These are phyloP conservation scores for Thelephora terrestris DNA, from an alignment of 1,284 basidiomycete species.

Conservation along the genomic window DNA sequence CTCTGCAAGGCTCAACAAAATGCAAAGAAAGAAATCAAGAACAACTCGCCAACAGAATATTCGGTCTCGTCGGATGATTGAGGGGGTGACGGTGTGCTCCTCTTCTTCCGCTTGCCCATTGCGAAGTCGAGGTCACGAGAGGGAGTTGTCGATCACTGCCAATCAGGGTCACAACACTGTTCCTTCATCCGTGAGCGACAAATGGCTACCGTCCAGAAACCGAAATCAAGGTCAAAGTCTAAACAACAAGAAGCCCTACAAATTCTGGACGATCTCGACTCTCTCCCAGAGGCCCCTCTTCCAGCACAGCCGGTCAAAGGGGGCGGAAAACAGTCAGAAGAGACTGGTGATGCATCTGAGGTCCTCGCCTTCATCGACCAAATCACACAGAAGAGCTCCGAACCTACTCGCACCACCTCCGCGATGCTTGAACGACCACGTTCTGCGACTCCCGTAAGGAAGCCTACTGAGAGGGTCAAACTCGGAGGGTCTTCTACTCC, in stretches of 20 bases:
- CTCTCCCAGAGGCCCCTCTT: conserved; percentile 37
- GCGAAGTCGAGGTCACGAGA: not conserved
- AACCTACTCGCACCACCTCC: conserved; percentile 51
- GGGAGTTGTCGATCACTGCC: not conserved
- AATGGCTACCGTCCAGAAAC: conserved; percentile 18
- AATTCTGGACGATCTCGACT: conserved; percentile 86
- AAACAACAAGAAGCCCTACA: conserved; percentile 85
- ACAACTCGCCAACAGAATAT: not conserved
- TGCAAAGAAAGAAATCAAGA: not conserved
- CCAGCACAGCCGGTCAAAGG: conserved; percentile 12
- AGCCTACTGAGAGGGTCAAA: conserved; percentile 68
- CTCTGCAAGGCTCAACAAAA: conserved; percentile 25
- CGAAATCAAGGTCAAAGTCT: conserved; percentile 50
- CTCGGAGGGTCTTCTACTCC: conserved; percentile 41
- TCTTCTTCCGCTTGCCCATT: too few species aligned
- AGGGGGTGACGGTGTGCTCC: too few species aligned
- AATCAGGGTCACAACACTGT: not conserved
- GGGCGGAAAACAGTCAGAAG: conserved; percentile 19
- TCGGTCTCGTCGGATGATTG: not conserved
- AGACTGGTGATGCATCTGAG: conserved; percentile 58
- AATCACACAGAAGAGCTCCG: conserved; percentile 82
- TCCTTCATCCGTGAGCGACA: conserved; percentile 15
- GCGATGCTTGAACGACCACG: conserved; percentile 51
- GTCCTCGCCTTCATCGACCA: conserved; percentile 91
- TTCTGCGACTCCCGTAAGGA: conserved; percentile 61